Evolutionary conservation across 2,329 filamentous ascomycete genomes (phyloP).

Genomic region (Neopestalotiopsis rosae): DNA sequence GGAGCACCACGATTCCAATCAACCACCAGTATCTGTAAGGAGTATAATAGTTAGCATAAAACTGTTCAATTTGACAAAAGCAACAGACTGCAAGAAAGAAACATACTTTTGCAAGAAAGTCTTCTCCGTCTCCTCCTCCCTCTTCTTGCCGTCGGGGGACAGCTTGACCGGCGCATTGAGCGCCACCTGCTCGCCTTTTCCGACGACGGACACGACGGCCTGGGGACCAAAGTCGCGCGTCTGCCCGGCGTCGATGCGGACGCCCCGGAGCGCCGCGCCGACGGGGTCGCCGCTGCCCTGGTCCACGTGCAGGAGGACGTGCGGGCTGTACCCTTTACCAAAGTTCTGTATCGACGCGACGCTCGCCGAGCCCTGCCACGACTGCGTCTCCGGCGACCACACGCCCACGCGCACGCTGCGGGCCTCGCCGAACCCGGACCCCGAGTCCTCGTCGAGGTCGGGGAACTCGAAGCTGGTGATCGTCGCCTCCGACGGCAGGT

Average conservation of each 20-base stretch:
- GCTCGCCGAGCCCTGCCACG: slow-evolving; percentile 61
- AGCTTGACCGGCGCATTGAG: slow-evolving; percentile 70
- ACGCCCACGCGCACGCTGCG: slow-evolving; percentile 63
- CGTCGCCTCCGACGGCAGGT: slow-evolving; percentile 47
- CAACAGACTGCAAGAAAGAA: not conserved
- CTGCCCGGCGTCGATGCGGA: slow-evolving; percentile 65
- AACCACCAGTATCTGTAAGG: slow-evolving; percentile 69
- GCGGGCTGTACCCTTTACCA: slow-evolving; percentile 64
- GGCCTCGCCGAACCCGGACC: slow-evolving; percentile 45
- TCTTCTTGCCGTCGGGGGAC: slow-evolving; percentile 63
- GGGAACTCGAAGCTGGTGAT: slow-evolving; percentile 63
- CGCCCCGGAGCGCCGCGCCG: slow-evolving; percentile 59
- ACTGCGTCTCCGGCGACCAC: slow-evolving; percentile 52
- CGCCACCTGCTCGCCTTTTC: slow-evolving; percentile 58
- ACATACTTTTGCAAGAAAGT: slow-evolving; percentile 70
- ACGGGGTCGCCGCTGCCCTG: slow-evolving; percentile 47
- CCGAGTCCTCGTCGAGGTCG: slow-evolving; percentile 44
- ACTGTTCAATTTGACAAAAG: not conserved
- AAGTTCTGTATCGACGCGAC: slow-evolving; percentile 63
- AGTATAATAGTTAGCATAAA: slow-evolving; percentile 41
- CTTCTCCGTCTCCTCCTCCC: slow-evolving; percentile 63
- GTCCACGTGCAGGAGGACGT: slow-evolving; percentile 59
- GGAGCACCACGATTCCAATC: slow-evolving; percentile 56
- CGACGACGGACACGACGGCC: slow-evolving; percentile 54
- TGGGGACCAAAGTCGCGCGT: slow-evolving; percentile 70